These are phyloP conservation scores for Pseudopithomyces maydicus DNA, from an alignment of 2,329 filamentous ascomycete genomes.

Conservation along the genomic window DNA sequence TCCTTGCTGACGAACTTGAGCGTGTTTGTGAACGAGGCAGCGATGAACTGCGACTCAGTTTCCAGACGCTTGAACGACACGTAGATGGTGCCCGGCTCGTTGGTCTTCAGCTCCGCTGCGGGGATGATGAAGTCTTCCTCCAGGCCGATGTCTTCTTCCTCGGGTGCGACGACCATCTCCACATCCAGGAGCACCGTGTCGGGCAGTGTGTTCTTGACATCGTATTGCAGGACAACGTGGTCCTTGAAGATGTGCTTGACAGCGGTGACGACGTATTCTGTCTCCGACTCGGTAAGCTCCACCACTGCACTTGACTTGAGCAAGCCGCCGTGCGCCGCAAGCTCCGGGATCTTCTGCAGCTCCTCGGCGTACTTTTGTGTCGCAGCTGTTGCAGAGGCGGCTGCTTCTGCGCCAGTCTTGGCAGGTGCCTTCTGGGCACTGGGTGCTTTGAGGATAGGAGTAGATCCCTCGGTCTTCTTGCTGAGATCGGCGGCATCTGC, in stretches of 20 bases:
- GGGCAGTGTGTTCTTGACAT: conserved; percentile 95
- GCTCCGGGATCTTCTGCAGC: conserved; percentile 85
- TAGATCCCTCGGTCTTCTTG: conserved; percentile 93
- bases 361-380: conserved; percentile 90
- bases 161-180: conserved; percentile 77
- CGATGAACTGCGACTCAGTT: conserved; percentile 76
- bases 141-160: conserved; percentile 72
- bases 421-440: conserved; percentile 77
- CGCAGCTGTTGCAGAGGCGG: conserved; percentile 75
- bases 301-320: conserved; percentile 88
- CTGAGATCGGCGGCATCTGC: conserved; percentile 94
- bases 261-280: conserved; percentile 91
- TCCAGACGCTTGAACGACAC: conserved; percentile 87
- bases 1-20: conserved; percentile 98
- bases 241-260: conserved; percentile 99
- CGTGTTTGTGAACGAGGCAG: conserved; percentile 84
- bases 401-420: conserved; percentile 72
- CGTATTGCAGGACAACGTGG: conserved; percentile 92
- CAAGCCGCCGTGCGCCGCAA: conserved; percentile 85
- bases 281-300: conserved; percentile 95
- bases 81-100: conserved; percentile 91
- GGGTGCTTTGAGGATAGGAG: conserved; percentile 91
- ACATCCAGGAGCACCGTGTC: conserved; percentile 63
- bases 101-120: conserved; percentile 77
- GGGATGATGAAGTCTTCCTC: conserved; percentile 93